phyloP scores from a whole-genome alignment of 257 asterid species.

The Nicotiana knightiana region DNA sequence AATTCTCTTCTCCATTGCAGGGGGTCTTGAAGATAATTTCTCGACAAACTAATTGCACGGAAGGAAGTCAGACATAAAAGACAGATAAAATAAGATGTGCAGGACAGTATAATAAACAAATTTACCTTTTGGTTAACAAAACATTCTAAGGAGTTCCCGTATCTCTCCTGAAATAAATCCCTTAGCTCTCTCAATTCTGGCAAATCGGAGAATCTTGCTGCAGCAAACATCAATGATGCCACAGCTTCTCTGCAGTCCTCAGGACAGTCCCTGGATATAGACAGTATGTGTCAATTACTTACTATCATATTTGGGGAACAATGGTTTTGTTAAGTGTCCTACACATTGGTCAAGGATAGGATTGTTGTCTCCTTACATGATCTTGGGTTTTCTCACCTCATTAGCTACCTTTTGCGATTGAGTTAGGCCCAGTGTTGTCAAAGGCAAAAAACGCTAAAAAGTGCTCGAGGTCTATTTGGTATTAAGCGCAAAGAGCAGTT shows the following conservation, averaged over 20 bases:
- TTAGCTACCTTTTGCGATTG: neutral
- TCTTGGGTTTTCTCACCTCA: neutral
- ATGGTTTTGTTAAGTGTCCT: neutral
- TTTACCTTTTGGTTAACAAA: conserved; percentile 78
- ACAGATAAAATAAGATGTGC: conserved; percentile 1
- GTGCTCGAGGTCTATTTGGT: no score
- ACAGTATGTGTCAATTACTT: conserved; percentile 1
- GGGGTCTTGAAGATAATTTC: conserved; percentile 59
- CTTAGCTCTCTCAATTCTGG: conserved; percentile 95
- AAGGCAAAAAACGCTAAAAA: no score
- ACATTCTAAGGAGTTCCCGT: conserved; percentile 56
- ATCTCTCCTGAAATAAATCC: conserved; percentile 71
- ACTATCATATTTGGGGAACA: neutral
- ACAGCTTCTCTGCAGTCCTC: conserved; percentile 91
- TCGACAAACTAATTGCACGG: conserved; percentile 64
- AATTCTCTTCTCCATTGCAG: conserved; percentile 51
- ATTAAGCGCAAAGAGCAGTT: no score
- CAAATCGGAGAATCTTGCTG: conserved; percentile 94
- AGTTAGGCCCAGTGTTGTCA: no score
- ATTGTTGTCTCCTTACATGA: neutral
- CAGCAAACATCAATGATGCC: conserved; percentile 90
- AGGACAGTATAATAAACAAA: conserved; percentile 6
- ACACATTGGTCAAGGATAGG: neutral
- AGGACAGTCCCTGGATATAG: conserved; percentile 73
- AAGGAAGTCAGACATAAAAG: conserved; percentile 22